Evolutionary conservation across 1,139 yeast genomes (phyloP), one percentile per base, ranked within the genome.

Genomic region (Meyerozyma sp.): DNA sequence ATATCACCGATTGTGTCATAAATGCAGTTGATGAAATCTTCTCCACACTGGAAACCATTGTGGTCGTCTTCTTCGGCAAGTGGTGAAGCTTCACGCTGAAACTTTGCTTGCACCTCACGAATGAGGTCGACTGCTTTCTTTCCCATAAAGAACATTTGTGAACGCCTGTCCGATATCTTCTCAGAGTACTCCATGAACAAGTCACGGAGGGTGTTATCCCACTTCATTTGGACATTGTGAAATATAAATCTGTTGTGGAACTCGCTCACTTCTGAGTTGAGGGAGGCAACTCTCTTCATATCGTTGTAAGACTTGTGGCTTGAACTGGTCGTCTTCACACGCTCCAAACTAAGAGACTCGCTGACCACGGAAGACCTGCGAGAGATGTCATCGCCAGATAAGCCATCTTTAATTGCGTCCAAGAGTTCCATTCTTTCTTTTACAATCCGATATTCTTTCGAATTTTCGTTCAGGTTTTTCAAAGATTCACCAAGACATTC

Each of bases 241-340:
- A 91, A 70, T 48, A 85, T 81, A 57, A 86, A 91, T 43, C 94
- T 69, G 57, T 93, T 91, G 50, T 82, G 84, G 64, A 82, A 89
- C 13, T 55, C 62, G 36, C 64, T 60, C 3, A 62, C 64, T 3
- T 58, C 51, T 10, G 56, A 54, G 28, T 69, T 57, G 36, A 63
- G 51, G 9, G 59, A 56, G 3, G 68, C 59, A 7, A 64, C 63
- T 34, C 57, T 57, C 42, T 63, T 59, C 54, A 68, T 62, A 5
- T 67, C 68, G 47, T 57, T 55, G 46, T 38, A 39, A 9, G 41
- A 39, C 27, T 39, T 39, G 14, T 39, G 8, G 9, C 41, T 39
- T 29, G 41, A 39, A 5, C 8, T 26, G 10, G 27, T 20, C 5
- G 41, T 28, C 27, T 20, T 21, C 32, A 39, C 42, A 7, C 37